Conservation (phyloP, 2,329 filamentous ascomycete species). For the Aspergillus sergii region DNA sequence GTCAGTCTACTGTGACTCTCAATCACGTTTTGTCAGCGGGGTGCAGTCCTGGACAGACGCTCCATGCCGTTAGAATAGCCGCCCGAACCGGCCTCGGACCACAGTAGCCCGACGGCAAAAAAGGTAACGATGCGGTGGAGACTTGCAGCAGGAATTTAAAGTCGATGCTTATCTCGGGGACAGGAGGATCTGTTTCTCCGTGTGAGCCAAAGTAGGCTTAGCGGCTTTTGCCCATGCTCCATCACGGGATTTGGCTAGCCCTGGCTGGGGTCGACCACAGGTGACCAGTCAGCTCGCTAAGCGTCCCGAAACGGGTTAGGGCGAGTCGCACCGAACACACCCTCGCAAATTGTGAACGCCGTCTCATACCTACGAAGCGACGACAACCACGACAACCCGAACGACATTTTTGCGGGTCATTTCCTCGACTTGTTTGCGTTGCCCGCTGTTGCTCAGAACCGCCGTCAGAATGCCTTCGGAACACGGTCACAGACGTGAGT, state of each 20-base stretch:
- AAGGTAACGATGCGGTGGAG: conserved; percentile 23
- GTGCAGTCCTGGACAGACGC: conserved; percentile 12
- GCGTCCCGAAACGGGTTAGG: conserved; percentile 39
- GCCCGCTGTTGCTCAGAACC: conserved; percentile 45
- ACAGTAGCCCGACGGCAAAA: conserved; percentile 35
- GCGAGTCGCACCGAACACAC: conserved; percentile 38
- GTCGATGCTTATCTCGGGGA: conserved; percentile 17
- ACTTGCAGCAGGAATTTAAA: conserved; percentile 7
- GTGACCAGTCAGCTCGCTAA: conserved; percentile 35
- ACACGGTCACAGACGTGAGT: conserved; percentile 87
- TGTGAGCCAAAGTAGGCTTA: conserved; percentile 15
- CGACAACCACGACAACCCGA: conserved; percentile 47
- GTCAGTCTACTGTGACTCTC: conserved; percentile 2
- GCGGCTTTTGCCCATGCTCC: conserved; percentile 11
- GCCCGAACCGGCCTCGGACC: conserved; percentile 27
- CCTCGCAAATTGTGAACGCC: conserved; percentile 40
- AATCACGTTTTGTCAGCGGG: conserved; percentile 22
- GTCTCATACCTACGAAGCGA: conserved; percentile 40
- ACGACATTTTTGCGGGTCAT: conserved; percentile 45
- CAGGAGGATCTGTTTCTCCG: conserved; percentile 19
- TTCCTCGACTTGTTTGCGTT: conserved; percentile 45
- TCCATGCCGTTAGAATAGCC: conserved; percentile 10
- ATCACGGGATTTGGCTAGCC: conserved; percentile 40
- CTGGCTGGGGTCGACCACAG: conserved; percentile 22
- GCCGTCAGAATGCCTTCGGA: conserved; percentile 82